Conservation (phyloP, 176 grass and related monocot genomes). For the Phragmites australis region DNA sequence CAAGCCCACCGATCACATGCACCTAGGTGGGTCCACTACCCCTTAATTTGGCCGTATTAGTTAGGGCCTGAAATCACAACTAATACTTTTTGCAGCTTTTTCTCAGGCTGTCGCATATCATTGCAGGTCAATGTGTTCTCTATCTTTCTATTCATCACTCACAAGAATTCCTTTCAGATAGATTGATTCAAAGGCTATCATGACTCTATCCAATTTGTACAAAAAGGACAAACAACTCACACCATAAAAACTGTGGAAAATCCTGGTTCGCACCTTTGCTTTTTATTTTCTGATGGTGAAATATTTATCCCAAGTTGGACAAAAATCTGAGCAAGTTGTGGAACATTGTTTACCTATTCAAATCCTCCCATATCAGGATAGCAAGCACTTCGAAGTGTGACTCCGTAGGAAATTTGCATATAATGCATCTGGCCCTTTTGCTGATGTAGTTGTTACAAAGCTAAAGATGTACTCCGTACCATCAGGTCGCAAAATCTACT, state of each 20-base stretch:
- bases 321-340: constrained; percentile 23
- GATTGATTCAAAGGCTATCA: constrained; percentile 1
- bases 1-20: too few species aligned
- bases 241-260: not conserved
- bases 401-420: constrained; percentile 30
- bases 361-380: not conserved
- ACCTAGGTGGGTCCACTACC: too few species aligned
- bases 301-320: not conserved
- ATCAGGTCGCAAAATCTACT: constrained; percentile 10
- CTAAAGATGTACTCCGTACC: not conserved
- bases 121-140: not conserved
- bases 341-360: not conserved
- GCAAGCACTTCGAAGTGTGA: not conserved
- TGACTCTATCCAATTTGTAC: constrained; percentile 7
- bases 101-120: not conserved
- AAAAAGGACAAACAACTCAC: constrained; percentile 3
- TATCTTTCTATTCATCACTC: not conserved
- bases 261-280: not conserved
- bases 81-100: constrained; percentile 1
- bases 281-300: constrained; percentile 16
- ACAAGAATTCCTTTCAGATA: constrained; percentile 22
- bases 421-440: constrained; percentile 12
- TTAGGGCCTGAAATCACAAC: too few species aligned
- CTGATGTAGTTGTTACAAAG: constrained; percentile 9
- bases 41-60: too few species aligned